Conservation (phyloP, 2,329 filamentous ascomycete genomes). For the Claviceps paspali region DNA sequence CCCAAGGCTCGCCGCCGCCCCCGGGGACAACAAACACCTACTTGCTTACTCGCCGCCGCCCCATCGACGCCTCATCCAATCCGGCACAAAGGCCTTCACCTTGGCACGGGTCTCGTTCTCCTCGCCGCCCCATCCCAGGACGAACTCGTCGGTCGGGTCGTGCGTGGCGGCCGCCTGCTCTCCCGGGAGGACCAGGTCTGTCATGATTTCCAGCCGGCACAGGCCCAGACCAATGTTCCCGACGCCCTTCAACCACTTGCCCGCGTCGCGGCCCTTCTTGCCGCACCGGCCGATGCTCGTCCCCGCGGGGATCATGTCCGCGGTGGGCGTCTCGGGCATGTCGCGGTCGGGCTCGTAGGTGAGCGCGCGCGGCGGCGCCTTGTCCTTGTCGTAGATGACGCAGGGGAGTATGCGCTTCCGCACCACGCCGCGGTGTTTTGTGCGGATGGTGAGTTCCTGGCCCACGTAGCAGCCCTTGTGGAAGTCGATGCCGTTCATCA, state of each 20-base stretch:
- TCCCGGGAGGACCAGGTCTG: conserved; percentile 56
- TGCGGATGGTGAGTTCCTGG: conserved; percentile 91
- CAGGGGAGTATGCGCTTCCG: conserved; percentile 79
- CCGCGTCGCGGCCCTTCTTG: conserved; percentile 54
- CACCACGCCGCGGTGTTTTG: conserved; percentile 85
- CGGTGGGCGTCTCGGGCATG: conserved; percentile 13
- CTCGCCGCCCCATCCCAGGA: conserved; percentile 36
- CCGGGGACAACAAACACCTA: too few relatives aligned
- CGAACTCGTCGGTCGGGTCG: conserved; percentile 46
- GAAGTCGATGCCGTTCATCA: conserved; percentile 77
- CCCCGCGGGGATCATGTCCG: conserved; percentile 25
- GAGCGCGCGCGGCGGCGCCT: conserved; percentile 23
- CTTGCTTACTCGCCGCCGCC: too few relatives aligned
- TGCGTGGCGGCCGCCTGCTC: conserved; percentile 49
- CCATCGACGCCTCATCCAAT: conserved; percentile 46
- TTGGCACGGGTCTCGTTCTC: conserved; percentile 24
- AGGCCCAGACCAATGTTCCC: conserved; percentile 79
- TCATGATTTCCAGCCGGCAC: conserved; percentile 85
- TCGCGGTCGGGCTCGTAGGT: conserved; percentile 27
- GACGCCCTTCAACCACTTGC: conserved; percentile 64
- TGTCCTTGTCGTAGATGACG: conserved; percentile 44
- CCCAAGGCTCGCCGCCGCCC: too few relatives aligned
- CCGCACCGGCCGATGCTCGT: conserved; percentile 35
- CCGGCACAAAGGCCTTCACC: conserved; percentile 71
- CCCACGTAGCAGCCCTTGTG: conserved; percentile 94